Conservation (phyloP, 2,329 filamentous ascomycete genomes). For the Trichoderma afroharzianum region DNA sequence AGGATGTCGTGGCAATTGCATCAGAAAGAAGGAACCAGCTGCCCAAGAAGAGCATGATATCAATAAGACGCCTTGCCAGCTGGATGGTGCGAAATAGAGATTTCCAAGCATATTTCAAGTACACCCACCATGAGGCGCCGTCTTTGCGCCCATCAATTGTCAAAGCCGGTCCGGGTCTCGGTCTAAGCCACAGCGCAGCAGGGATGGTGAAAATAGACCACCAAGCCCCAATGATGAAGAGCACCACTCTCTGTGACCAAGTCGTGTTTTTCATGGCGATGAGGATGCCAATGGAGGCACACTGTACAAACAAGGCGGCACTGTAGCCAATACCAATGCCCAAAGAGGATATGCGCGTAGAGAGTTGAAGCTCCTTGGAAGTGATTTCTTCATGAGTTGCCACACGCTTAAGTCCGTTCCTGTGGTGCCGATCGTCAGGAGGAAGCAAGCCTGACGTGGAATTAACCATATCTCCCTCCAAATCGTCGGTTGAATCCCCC, state of each 20-base stretch:
- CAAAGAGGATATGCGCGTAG: conserved; percentile 84
- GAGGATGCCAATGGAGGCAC: conserved; percentile 73
- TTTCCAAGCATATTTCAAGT: conserved; percentile 80
- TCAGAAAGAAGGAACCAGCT: conserved; percentile 96
- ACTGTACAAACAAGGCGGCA: conserved; percentile 80
- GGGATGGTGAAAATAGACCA: conserved; percentile 92
- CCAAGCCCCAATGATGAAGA: conserved; percentile 86
- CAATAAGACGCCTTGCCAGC: conserved; percentile 67
- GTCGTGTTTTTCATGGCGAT: conserved; percentile 70
- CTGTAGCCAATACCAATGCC: conserved; percentile 94
- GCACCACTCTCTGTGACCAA: conserved; percentile 79
- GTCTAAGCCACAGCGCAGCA: conserved; percentile 79
- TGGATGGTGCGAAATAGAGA: conserved; percentile 77
- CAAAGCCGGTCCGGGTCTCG: conserved; percentile 82
- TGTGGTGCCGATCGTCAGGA: conserved; percentile 23
- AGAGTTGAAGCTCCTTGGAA: conserved; percentile 69
- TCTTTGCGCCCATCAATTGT: conserved; percentile 40
- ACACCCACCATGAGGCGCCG: conserved; percentile 55
- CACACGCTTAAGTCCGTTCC: conserved; percentile 34
- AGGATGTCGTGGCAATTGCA: conserved; percentile 89
- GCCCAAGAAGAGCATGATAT: conserved; percentile 73
- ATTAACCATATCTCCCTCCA: conserved; percentile 31
- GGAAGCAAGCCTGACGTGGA: conserved; percentile 48
- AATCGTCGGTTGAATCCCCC: conserved; percentile 27
- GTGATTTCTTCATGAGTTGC: conserved; percentile 51